Conservation (phyloP, 2,329 filamentous ascomycete species). For the Stagonosporopsis chrysanthemi region DNA sequence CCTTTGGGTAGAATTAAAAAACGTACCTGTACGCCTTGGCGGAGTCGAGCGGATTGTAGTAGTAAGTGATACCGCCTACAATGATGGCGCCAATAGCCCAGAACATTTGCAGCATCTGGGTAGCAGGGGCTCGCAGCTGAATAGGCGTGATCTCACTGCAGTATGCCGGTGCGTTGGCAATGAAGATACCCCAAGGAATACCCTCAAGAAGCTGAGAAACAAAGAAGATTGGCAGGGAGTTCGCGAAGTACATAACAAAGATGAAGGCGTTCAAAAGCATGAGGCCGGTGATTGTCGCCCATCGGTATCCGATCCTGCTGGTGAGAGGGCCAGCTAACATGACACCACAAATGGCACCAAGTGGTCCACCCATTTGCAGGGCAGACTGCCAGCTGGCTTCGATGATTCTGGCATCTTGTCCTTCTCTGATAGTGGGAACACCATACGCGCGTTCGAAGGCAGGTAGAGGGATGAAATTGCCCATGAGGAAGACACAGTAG, state of each 20-base stretch:
- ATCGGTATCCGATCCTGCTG: constrained; percentile 66
- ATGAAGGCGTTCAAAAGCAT: constrained; percentile 67
- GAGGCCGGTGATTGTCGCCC: constrained; percentile 63
- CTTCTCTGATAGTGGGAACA: constrained; percentile 33
- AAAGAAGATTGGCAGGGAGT: constrained; percentile 58
- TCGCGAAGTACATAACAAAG: constrained; percentile 66
- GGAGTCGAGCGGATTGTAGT: constrained; percentile 52
- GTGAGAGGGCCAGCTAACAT: constrained; percentile 68
- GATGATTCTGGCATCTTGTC: constrained; percentile 50
- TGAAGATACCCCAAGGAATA: constrained; percentile 71
- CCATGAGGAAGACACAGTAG: constrained; percentile 68
- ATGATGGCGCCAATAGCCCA: constrained; percentile 70
- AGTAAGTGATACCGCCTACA: constrained; percentile 64
- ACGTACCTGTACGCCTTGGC: constrained; percentile 31
- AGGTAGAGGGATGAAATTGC: constrained; percentile 63
- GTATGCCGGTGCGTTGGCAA: constrained; percentile 70
- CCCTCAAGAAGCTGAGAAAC: constrained; percentile 66
- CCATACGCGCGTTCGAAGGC: constrained; percentile 59
- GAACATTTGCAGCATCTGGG: constrained; percentile 71
- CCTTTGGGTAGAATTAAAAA: not conserved
- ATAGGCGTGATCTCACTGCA: constrained; percentile 68
- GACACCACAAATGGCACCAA: constrained; percentile 68
- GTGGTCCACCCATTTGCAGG: constrained; percentile 62
- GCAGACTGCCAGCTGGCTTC: constrained; percentile 65
- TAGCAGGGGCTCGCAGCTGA: constrained; percentile 63